Evolutionary conservation across 2,329 filamentous ascomycete species (phyloP).

Genomic region (Sporothrix dimorphospora): DNA sequence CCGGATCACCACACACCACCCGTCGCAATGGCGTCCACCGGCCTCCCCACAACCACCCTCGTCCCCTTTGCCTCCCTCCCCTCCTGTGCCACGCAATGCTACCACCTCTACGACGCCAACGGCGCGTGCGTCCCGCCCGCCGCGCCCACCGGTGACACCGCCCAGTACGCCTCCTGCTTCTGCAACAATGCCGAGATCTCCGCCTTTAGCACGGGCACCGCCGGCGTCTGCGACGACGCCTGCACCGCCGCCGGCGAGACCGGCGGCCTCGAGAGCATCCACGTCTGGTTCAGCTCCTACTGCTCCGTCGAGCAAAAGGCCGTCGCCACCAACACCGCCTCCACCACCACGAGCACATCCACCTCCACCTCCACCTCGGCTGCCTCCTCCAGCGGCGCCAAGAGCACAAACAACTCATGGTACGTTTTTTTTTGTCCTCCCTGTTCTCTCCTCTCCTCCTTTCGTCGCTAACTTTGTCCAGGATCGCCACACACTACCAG

Average conservation of each 20-base stretch:
- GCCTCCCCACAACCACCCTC: conserved; percentile 51
- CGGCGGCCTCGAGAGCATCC: conserved; percentile 60
- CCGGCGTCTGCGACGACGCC: conserved; percentile 63
- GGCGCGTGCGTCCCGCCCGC: conserved; percentile 68
- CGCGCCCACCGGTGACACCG: conserved; percentile 50
- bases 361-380: background rate
- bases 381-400: conserved; percentile 13
- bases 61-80: conserved; percentile 63
- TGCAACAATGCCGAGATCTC: conserved; percentile 66
- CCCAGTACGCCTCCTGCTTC: conserved; percentile 70
- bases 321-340: conserved; percentile 38
- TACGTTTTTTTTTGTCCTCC: conserved; percentile 15
- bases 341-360: conserved; percentile 32
- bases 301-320: conserved; percentile 57
- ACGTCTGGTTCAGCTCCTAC: conserved; percentile 70
- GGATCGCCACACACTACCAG: conserved; percentile 71
- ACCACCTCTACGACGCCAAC: conserved; percentile 69
- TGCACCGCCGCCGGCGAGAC: conserved; percentile 55
- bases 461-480: conserved; percentile 40
- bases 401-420: conserved; percentile 25
- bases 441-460: background rate
- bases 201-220: conserved; percentile 58
- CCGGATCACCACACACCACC: background rate
- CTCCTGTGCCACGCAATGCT: conserved; percentile 62
- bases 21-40: conserved; percentile 4